Evolutionary conservation across 2,329 filamentous ascomycete species (phyloP).

Genomic region (Ophiostoma sp.): DNA sequence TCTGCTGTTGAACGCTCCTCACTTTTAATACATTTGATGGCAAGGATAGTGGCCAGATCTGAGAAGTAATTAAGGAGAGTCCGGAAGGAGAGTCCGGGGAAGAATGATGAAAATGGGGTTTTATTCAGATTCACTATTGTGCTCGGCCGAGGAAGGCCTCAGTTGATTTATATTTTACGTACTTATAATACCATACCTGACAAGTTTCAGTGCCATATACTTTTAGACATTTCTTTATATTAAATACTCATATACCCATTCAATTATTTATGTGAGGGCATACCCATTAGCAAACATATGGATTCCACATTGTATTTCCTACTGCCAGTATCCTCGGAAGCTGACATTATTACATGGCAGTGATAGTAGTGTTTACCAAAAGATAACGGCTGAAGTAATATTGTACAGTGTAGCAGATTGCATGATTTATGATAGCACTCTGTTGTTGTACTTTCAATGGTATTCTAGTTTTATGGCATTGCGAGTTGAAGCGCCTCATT

Average conservation of each 20-base stretch:
- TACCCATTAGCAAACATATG: neutral
- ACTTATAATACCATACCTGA: constrained; percentile 12
- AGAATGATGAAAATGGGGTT: neutral
- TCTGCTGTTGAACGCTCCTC: constrained; percentile 52
- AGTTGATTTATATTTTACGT: neutral
- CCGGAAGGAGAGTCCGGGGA: neutral
- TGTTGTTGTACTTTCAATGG: neutral
- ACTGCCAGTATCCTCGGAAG: neutral
- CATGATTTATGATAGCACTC: neutral
- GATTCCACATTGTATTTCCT: neutral
- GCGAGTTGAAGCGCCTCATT: neutral
- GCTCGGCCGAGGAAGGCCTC: neutral
- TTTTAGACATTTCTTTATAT: neutral
- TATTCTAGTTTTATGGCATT: neutral
- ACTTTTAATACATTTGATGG: constrained; percentile 37
- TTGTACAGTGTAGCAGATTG: no score
- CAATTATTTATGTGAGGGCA: neutral
- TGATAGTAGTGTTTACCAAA: no score
- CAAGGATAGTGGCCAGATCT: neutral
- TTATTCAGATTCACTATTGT: neutral
- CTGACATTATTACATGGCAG: neutral
- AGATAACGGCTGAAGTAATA: no score
- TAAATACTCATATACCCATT: neutral
- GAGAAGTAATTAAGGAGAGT: neutral
- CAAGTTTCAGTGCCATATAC: neutral